Conservation (phyloP, 805 yeast species). For the Saccharomyces cerevisiae region DNA sequence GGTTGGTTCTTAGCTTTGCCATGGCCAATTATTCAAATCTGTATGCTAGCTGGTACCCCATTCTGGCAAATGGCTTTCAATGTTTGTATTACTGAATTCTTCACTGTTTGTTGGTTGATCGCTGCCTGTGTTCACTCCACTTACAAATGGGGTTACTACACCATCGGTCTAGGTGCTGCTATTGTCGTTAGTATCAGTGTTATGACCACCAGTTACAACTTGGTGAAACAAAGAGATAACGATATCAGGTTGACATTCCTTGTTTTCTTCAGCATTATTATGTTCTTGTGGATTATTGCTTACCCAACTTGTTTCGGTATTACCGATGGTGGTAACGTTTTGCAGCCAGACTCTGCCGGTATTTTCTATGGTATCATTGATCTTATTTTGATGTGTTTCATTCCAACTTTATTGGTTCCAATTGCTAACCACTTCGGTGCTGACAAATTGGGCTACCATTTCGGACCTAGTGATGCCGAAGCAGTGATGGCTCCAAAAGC, state of each 20-base stretch:
- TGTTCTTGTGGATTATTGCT: conserved; percentile 40
- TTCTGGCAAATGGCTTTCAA: conserved; percentile 22
- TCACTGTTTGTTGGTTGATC: conserved; percentile 38
- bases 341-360: conserved; percentile 50
- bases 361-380: conserved; percentile 55
- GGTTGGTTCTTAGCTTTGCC: conserved; percentile 48
- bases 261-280: conserved; percentile 15
- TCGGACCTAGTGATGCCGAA: conserved; percentile 3
- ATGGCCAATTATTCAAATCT: conserved; percentile 38
- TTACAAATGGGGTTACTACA: conserved; percentile 46
- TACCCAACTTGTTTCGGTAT: conserved; percentile 24
- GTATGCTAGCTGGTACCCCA: conserved; percentile 22
- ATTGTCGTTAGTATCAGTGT: conserved; percentile 15
- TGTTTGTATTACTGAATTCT: conserved; percentile 34
- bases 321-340: conserved; percentile 55
- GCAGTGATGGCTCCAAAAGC: conserved; percentile 6
- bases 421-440: conserved; percentile 18
- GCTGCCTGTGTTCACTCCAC: conserved; percentile 38
- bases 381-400: conserved; percentile 34
- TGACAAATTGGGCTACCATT: conserved; percentile 16
- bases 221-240: conserved; percentile 14
- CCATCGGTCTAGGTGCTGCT: conserved; percentile 30
- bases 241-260: conserved; percentile 21
- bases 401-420: conserved; percentile 21
- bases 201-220: conserved; percentile 23